phyloP scores from a whole-genome alignment of 495 filamentous ascomycete genomes.

The Penicillium atrosanguineum region DNA sequence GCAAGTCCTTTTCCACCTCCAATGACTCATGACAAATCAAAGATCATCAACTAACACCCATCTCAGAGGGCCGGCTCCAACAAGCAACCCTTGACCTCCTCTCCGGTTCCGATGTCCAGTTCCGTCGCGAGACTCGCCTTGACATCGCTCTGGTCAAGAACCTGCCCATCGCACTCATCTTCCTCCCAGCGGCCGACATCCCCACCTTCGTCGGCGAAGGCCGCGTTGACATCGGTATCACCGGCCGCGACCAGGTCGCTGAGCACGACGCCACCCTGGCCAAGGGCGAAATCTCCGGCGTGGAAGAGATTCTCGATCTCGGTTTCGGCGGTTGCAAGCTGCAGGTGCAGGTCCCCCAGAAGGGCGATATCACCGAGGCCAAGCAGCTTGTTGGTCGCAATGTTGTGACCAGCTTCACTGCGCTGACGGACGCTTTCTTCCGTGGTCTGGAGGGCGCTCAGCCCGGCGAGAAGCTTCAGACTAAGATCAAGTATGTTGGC shows the following conservation, averaged over 20 bases:
- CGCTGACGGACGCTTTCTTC: slow-evolving; percentile 80
- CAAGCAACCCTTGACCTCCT: slow-evolving; percentile 84
- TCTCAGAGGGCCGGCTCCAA: slow-evolving; percentile 84
- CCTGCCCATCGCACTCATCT: slow-evolving; percentile 89
- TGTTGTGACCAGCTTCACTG: slow-evolving; percentile 91
- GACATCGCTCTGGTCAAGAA: slow-evolving; percentile 98
- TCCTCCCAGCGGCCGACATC: slow-evolving; percentile 95
- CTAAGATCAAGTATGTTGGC: slow-evolving; percentile 87
- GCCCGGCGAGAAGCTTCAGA: slow-evolving; percentile 36
- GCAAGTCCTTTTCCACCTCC: slow-evolving; percentile 49
- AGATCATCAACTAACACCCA: slow-evolving; percentile 16
- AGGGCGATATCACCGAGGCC: slow-evolving; percentile 65
- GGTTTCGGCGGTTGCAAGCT: slow-evolving; percentile 88
- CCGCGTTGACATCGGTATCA: slow-evolving; percentile 90
- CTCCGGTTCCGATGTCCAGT: slow-evolving; percentile 91
- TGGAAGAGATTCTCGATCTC: slow-evolving; percentile 82
- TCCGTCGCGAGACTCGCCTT: slow-evolving; percentile 85
- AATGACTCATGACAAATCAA: slow-evolving; percentile 20
- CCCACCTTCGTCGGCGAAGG: slow-evolving; percentile 96
- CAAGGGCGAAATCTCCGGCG: slow-evolving; percentile 56
- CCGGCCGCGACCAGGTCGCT: slow-evolving; percentile 84
- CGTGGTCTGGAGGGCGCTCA: slow-evolving; percentile 59
- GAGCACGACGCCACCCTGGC: slow-evolving; percentile 79
- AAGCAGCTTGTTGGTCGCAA: slow-evolving; percentile 88
- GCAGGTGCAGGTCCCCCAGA: slow-evolving; percentile 92